These are phyloP conservation scores for Lomentospora prolificans DNA, from an alignment of 2,329 filamentous ascomycete species.

Conservation along the genomic window DNA sequence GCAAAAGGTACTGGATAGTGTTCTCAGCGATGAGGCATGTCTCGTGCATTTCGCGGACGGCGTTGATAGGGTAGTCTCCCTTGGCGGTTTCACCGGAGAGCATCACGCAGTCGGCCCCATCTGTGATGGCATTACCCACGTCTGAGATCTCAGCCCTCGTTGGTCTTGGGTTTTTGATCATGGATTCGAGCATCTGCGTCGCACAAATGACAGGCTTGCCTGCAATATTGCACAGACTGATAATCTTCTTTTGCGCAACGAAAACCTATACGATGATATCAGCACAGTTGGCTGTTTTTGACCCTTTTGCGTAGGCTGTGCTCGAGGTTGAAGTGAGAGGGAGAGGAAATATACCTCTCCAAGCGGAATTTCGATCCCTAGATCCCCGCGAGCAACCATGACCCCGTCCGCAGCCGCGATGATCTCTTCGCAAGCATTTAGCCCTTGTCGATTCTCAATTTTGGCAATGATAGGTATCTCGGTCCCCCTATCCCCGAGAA, in stretches of 20 bases:
- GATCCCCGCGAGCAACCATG: slow-evolving; percentile 22
- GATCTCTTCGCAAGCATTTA: slow-evolving; percentile 9
- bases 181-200: slow-evolving; percentile 99
- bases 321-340: no score
- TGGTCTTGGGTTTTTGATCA: slow-evolving; percentile 99
- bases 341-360: background rate
- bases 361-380: slow-evolving; percentile 29
- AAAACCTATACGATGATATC: slow-evolving; percentile 36
- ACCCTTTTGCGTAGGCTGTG: no score
- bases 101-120: slow-evolving; percentile 99
- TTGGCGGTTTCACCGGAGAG: slow-evolving; percentile 98
- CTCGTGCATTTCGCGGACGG: slow-evolving; percentile 96
- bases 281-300: background rate
- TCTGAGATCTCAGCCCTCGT: slow-evolving; percentile 98
- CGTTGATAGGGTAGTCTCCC: slow-evolving; percentile 85
- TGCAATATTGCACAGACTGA: slow-evolving; percentile 98
- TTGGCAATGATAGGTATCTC: slow-evolving; percentile 95
- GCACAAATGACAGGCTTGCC: slow-evolving; percentile 99
- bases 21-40: slow-evolving; percentile 94
- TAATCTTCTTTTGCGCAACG: slow-evolving; percentile 99
- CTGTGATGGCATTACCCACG: slow-evolving; percentile 94
- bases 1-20: slow-evolving; percentile 90
- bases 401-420: slow-evolving; percentile 5
- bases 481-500: slow-evolving; percentile 76
- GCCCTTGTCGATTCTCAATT: slow-evolving; percentile 65